Evolutionary conservation across 2,329 filamentous ascomycete genomes (phyloP), one percentile per base, ranked within the genome.

Genomic region (Aspergillus aculeatus): DNA sequence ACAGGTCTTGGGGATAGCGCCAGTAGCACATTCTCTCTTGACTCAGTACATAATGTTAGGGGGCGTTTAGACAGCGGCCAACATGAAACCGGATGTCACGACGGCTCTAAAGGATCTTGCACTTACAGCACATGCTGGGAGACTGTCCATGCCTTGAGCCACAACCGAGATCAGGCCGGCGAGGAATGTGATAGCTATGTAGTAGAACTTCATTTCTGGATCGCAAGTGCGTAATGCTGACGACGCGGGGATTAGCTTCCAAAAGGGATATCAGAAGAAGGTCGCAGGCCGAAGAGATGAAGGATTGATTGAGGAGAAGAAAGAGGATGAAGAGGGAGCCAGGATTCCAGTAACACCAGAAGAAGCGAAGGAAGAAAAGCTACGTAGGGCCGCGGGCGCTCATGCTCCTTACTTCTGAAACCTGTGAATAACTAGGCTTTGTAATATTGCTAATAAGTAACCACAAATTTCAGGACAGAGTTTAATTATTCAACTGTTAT

Each of bases 91-190:
- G 26, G 44, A 21, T 6, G 14, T 19, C 23, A n/a, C 29, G 31
- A 6, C 4, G 29, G 44, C 19, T 2, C 21, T 9, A 29, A 44
- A 10, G 16, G 3, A 47, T 32, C 31, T 32, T 38, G 21, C 41
- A 80, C 83, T 69, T 79, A 87, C 85, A 64, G 85, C 84, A 67
- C 82, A 88, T 10, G 63, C 60, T 16, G 84, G 86, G 52, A 84
- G 79, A 44, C 67, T 69, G 31, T 69, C 65, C 58, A 81, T 68
- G 44, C 69, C 67, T 70, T 85, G 83, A 44, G 82, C 82, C 53
- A 68, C 64, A n/a, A 70, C 76, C 29, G 78, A 71, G 62, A 77
- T 74, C 63, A 83, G 80, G 60, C 86, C 75, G 75, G 81, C 80
- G 66, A 83, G 79, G 51, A 86, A 74, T 66, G 83, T 80, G 67